phyloP scores from a whole-genome alignment of 495 filamentous ascomycete genomes.

The Penicillium mononematosum region DNA sequence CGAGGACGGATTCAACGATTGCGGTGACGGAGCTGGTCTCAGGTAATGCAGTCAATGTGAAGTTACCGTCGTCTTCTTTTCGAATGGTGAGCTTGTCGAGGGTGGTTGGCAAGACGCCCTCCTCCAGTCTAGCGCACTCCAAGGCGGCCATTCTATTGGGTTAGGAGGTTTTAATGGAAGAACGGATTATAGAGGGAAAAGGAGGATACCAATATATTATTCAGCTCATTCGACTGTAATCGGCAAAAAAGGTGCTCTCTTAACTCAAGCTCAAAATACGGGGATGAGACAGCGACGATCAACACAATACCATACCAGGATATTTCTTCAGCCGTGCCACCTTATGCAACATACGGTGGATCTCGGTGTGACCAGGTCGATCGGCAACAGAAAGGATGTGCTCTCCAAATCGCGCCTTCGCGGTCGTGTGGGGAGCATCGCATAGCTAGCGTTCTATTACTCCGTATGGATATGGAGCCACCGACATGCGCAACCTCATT shows the following conservation, averaged over 20 bases:
- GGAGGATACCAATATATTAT: not conserved
- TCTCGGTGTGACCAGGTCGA: not conserved
- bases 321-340: not conserved
- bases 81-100: conserved; percentile 1
- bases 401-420: not conserved
- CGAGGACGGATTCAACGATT: conserved; percentile 4
- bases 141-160: conserved; percentile 1
- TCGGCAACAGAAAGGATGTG: not conserved
- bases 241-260: not conserved
- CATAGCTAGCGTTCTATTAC: not conserved
- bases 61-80: not conserved
- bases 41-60: not conserved
- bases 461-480: not conserved
- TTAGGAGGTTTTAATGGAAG: not conserved
- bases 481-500: not conserved
- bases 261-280: not conserved
- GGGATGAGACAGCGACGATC: not conserved
- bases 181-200: not conserved
- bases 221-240: not conserved
- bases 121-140: not conserved
- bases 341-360: not conserved
- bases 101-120: not conserved
- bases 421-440: not conserved
- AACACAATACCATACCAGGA: not conserved
- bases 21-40: not conserved